Base-by-base conservation (phyloP, 164 flowering plant genomes). In the Tetracentron sinense region DNA sequence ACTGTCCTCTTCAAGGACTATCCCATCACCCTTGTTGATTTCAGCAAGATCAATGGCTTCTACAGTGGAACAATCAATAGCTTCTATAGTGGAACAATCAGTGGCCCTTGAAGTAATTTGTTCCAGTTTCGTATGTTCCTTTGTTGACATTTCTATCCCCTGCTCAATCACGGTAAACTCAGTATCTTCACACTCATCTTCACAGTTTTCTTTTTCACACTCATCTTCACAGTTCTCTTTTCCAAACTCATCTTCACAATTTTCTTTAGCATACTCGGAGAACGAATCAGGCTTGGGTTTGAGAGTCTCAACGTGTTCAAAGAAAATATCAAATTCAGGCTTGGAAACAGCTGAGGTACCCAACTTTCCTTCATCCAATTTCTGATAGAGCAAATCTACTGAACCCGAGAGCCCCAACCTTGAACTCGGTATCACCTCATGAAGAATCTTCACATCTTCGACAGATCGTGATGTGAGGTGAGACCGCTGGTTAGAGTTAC, bases 391-490 rank as follows among this genome's bases (percentile, higher is more conserved):
- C 42, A 76, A 26, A 50, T 69, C 56, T 22, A 82, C 66, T 0
- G 88, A 78, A 53, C 64, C 70, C 1, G 79, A 69, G n/a, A 83
- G 81, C 48, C 79, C 92, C 21, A 81, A 81, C 52, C 49, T 75
- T 26, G 84, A 57, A 30, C 53, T 57, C 0, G 90, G 90, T 69
- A 80, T 79, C 70, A 88, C 81, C 71, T 90, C 96, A 66, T 80
- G 96, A 72, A 92, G 91, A 75, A 78, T 81, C 77, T 81, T 89
- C 62, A 82, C 72, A 47, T 87, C 85, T 58, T 87, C 92, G 6
- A 75, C 70, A 14, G 86, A 77, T 16, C 58, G 77, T 54, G 85
- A 63, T 31, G 77, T 52, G 10, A 27, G 64, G 66, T 15, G 68
- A 63, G 78, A 74, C 44, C 27, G 60, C 55, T 61, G 66, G 15